Base-by-base conservation (phyloP, 176 grass and related monocot genomes). In the Carex myosuroides region DNA sequence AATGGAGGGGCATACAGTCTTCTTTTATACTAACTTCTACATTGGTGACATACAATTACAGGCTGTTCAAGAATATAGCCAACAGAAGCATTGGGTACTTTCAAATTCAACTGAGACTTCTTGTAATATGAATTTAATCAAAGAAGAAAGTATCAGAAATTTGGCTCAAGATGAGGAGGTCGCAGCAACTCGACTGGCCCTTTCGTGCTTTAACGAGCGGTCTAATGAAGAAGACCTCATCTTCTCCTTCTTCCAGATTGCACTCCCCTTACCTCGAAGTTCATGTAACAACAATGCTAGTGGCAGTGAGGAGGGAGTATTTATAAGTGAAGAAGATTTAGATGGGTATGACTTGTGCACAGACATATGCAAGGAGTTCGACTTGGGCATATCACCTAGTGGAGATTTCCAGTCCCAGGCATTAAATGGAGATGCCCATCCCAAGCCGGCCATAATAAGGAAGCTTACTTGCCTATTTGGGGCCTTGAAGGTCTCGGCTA, bases 301-400 rank as follows among this genome's bases (percentile, higher is more conserved):
- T 74, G 52, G 56, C 0, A 62, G 63, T 79, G 87, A 85, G 7
- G 94, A 97, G 33, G 87, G 84, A 22, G 79, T 94, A 60, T 41
- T 94, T 62, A 54, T 92, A 92, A 94, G 88, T 55, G 93, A 99
- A 89, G 93, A 87, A 21, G 97, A 99, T 83, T 85, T 96, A 11
- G 93, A 99, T 78, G 93, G 97, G 18, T 99, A 96, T 9, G 87
- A 94, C 83, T 65, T 65, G 21, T 89, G 81, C 52, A 56, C 83
- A 17, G 84, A 85, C 74, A 64, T 10, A 41, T 81, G 54, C 24
- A 87, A 86, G 59, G 83, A 87, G 52, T 37, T 4, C 8, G 60
- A 84, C 20, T 24, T 62, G 8, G 6, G 60, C 33, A 52, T 35
- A 57, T 57, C 52, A 55, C 73, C 52, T 9, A 83, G 16, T 54